Base-by-base conservation (phyloP, 2,329 filamentous ascomycete species). In the Chaetomium sp. region DNA sequence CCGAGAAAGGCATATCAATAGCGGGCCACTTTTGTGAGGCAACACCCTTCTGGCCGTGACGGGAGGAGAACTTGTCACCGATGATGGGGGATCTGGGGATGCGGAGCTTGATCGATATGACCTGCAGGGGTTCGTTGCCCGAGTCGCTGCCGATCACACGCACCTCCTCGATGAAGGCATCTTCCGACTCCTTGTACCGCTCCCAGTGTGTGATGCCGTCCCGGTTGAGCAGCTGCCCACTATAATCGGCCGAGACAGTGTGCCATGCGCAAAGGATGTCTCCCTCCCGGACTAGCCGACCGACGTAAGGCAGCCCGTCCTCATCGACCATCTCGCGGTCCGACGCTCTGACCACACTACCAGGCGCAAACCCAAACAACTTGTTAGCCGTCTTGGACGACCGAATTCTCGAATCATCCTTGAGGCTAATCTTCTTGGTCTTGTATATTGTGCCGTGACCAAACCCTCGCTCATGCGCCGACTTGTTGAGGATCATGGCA, bases 401-500 rank as follows among this genome's bases (percentile, higher is more conserved):
- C 59, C 83, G 82, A 33, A 76, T 82, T 62, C 84, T 80, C 40
- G 82, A 82, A 59, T 92, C 88, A 52, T 96, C 90, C 64, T 90
- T 88, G 14, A 97, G 80, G 38, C 88, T 84, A 67, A 94, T 85
- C 67, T 95, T 88, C 74, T 97, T 96, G 7, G 91, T 95, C 77
- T 99, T 99, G 80, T 96, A 99, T 65, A 99, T 91, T 5, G 91
- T 95, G 54, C 94, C 94, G 67, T 97, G 85, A 40, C 91, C 92
- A 67, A 99, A 97, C 11, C 94, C 94, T 64, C 94, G 85, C 72
- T 99, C 94, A 71, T 96, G 90, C 2, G 92, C 86, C 19, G 91
- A 96, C 71, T 97, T 97, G 78, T 97, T 97, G 69, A 99, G 79
- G 69, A 99, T 97, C 92, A 97, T 97, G 69, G 94, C 94, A 74